Evolutionary conservation across 306 rosid genomes (phyloP).

Genomic region (Gynostemma pentaphyllum): DNA sequence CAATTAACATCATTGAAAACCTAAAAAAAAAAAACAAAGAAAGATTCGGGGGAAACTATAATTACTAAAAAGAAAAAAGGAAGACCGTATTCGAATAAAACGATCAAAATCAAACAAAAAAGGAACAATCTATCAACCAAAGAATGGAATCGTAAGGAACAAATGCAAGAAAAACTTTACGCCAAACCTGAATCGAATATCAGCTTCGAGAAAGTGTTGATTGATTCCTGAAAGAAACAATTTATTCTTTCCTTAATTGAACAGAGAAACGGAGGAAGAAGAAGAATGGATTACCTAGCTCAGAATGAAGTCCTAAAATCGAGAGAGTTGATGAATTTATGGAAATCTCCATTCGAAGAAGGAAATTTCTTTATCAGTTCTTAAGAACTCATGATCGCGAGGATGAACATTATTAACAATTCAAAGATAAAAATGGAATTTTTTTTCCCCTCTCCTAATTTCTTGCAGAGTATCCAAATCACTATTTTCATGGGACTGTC

Average conservation of each 20-base stretch:
- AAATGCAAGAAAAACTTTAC: not conserved
- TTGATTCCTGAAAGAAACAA: not conserved
- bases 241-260: not conserved
- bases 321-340: conserved; percentile 1
- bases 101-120: not conserved
- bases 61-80: not conserved
- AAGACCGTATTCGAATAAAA: not conserved
- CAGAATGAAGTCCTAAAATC: conserved; percentile 1
- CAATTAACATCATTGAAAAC: not conserved
- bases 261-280: not conserved
- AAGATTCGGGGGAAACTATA: not conserved
- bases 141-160: not conserved
- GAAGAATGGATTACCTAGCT: not conserved
- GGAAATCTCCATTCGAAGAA: not conserved
- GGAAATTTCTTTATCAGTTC: not conserved
- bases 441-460: too few species aligned
- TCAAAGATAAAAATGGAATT: too few species aligned
- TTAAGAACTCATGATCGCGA: too few species aligned
- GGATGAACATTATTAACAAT: too few species aligned
- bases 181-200: not conserved
- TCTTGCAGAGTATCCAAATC: too few species aligned
- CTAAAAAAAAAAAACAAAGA: not conserved
- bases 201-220: not conserved
- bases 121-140: not conserved
- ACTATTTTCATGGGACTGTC: too few species aligned